Base-by-base conservation (phyloP, 768 basidiomycete species). In the Clitopilus passeckerianus region DNA sequence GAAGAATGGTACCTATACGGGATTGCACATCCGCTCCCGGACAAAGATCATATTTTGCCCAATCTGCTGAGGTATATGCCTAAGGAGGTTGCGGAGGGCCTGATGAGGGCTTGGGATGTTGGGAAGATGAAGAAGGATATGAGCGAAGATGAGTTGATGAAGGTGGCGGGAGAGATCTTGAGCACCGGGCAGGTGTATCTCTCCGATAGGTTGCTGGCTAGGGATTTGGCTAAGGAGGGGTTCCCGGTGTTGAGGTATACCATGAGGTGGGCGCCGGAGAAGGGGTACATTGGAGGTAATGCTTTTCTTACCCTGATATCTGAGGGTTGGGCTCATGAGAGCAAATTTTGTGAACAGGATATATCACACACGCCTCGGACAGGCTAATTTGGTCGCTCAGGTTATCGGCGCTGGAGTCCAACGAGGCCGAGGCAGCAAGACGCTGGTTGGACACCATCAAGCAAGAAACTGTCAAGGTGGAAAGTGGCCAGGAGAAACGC, bases 1-100 rank as follows among this genome's bases (percentile, higher is more conserved):
- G 87, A 91, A 64, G 89, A 91, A 68, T 91, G 89, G 89, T 89
- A 84, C 68, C 77, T 90, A 55, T 91, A 90, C 64, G 81, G 87
- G 14, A 85, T 90, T 63, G 83, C 87, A 4, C 83, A 89, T 67
- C 81, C 84, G 0, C 79, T 90, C 53, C 56, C 67, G 10, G 70
- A 74, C 8, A 71, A 76, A 20, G 63, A 63, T 22, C 89, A 91
- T 61, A 74, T 90, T 9, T 66, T 78, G 24, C 74, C 75, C 8
- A 89, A 88, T 63, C 65, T 91, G 53, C 70, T 77, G 65, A 71
- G 89, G 58, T 91, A 87, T 66, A 89, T 85, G 67, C 79, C 83
- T 1, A 67, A 59, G 14, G 73, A 78, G 9, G 69, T 86, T 34
- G 80, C 82, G 5, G 64, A 73, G 44, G 68, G 69, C 12, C 72